Conservation (phyloP, 2,329 filamentous ascomycete genomes). For the Aspergillus pseudoglaucus region DNA sequence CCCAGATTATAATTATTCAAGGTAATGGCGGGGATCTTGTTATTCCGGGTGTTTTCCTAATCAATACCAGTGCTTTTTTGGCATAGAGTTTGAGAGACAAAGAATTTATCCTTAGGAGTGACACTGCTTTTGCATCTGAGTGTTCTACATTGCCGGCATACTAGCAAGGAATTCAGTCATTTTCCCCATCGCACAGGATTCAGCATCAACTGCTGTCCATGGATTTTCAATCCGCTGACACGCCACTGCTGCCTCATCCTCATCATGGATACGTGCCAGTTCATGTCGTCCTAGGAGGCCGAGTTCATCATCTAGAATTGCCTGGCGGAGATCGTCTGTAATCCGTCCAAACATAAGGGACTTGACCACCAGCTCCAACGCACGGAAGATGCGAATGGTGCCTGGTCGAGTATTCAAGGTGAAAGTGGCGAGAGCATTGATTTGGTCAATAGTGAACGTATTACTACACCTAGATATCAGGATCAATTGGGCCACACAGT, state of each 20-base stretch:
- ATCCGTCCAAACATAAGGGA: constrained; percentile 6
- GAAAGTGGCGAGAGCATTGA: constrained; percentile 7
- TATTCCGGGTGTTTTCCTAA: not conserved
- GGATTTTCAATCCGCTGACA: constrained; percentile 2
- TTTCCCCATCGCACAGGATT: not conserved
- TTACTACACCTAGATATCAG: constrained; percentile 1
- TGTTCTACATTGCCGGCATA: not conserved
- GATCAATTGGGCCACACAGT: not conserved
- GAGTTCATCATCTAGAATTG: constrained; percentile 2
- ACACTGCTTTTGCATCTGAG: no score
- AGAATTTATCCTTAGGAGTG: no score
- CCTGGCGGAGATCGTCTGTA: constrained; percentile 5
- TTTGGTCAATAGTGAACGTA: constrained; percentile 1
- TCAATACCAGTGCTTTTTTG: not conserved
- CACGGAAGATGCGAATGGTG: constrained; percentile 7
- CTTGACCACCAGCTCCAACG: constrained; percentile 8
- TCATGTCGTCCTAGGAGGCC: constrained; percentile 1
- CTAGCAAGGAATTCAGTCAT: constrained; percentile 2
- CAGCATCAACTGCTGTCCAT: constrained; percentile 2
- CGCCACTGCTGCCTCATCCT: constrained; percentile 3
- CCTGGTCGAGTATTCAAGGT: constrained; percentile 8
- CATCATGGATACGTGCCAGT: constrained; percentile 1
- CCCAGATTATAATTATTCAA: no score
- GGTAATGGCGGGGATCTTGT: not conserved
- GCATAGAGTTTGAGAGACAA: not conserved